Conservation (phyloP, 2,329 filamentous ascomycete species). For the Paracorniculantispora psalliotae region DNA sequence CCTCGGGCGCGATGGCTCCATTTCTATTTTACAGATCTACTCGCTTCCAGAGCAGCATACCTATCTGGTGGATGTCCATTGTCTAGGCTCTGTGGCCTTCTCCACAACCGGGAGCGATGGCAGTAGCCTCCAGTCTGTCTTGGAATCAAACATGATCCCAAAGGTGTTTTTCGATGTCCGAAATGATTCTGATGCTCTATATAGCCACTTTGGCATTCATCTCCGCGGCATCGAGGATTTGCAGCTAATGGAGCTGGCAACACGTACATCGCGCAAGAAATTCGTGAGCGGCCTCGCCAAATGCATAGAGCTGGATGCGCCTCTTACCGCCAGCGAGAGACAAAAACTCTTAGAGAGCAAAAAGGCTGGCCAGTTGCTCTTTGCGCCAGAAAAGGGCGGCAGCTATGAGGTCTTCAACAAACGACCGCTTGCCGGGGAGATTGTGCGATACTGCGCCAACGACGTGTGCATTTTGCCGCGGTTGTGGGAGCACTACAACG, state of each 20-base stretch:
- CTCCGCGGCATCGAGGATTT: constrained; percentile 45
- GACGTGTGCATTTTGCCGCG: constrained; percentile 40
- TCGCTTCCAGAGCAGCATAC: constrained; percentile 24
- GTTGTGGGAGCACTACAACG: constrained; percentile 26
- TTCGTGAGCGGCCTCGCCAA: constrained; percentile 22
- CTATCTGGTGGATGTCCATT: constrained; percentile 22
- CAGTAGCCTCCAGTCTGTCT: background rate
- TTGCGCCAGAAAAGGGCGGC: constrained; percentile 38
- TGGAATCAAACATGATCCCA: constrained; percentile 17
- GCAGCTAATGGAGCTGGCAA: constrained; percentile 51
- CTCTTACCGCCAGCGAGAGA: constrained; percentile 14
- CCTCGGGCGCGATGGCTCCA: constrained; percentile 35
- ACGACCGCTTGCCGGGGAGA: constrained; percentile 36
- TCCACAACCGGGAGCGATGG: background rate
- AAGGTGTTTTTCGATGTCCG: constrained; percentile 57
- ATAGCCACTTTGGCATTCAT: constrained; percentile 36
- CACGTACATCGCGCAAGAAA: constrained; percentile 14
- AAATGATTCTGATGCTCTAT: constrained; percentile 53
- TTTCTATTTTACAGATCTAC: constrained; percentile 41
- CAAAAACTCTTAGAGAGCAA: constrained; percentile 31
- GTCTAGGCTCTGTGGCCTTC: background rate
- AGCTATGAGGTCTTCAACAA: constrained; percentile 42
- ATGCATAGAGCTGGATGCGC: constrained; percentile 27
- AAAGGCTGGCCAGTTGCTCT: constrained; percentile 31
- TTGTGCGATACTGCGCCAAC: constrained; percentile 41